Evolutionary conservation across 192 early-diverging fungal genomes (phyloP), one percentile per base, ranked within the genome.

Genomic region (Coemansia sp.): DNA sequence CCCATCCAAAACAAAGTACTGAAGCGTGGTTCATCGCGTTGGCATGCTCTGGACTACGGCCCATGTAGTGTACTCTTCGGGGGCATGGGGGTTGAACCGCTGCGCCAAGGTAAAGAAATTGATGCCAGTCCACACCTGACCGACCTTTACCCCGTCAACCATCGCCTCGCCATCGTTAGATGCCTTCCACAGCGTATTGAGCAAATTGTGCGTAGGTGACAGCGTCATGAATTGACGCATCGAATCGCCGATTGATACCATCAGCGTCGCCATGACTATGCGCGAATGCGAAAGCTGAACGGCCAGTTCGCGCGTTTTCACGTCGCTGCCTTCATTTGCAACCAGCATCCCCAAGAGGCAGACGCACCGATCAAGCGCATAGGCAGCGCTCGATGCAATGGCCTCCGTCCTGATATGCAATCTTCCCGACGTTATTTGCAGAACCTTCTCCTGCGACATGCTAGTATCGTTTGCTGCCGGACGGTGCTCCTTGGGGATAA

Each of bases 211-310:
- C 13, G 68, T 59, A 2, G 65, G 34, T 0, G 66, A n/a, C 35
- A 81, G 63, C 5, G 73, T 62, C 5, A 63, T 17, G 56, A 81
- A 81, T 54, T 72, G 73, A 11, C 66, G 66, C 78, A 81, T 81
- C 22, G 73, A 71, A 17, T 75, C 69, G 29, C 78, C 69, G 9
- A 72, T 54, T 3, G 70, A 61, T 43, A 67, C 58, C 73, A 81
- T 64, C 17, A 81, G 45, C 42, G 67, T 62, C 9, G 66, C 66
- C 58, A 81, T 35, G 23, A 81, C 29, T 14, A 55, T 33, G 9
- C 69, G 69, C 43, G 78, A 75, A 22, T 69, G 53, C 4, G 69
- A 69, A 42, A 81, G 50, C 8, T n/a, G 41, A 20, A 54, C 34
- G 9, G 62, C 66, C 55, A 72, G 34, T 3, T 43, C 53, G 25